phyloP scores from a whole-genome alignment of 75 land plant species.

The Selaginella moellendorffii region DNA sequence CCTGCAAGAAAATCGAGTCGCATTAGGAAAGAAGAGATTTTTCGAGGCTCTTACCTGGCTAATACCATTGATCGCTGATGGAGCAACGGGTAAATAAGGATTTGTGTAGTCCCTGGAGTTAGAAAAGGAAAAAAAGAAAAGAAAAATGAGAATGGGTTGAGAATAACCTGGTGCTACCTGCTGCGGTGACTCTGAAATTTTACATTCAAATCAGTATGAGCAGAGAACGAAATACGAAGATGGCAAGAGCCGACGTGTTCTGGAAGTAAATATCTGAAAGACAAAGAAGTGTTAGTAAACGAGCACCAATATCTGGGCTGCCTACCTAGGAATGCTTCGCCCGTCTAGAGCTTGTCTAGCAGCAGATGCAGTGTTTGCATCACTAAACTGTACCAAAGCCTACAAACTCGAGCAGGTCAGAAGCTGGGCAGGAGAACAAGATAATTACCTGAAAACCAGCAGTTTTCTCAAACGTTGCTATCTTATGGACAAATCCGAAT shows the following conservation, averaged over 20 bases:
- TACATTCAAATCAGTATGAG: slow-evolving; percentile 63
- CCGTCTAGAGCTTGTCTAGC: slow-evolving; percentile 61
- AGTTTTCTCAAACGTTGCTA: slow-evolving; percentile 90
- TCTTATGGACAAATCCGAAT: slow-evolving; percentile 94
- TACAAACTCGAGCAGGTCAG: slow-evolving; percentile 16
- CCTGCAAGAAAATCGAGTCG: slow-evolving; percentile 10
- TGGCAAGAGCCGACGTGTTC: slow-evolving; percentile 49
- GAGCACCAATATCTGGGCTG: too few species aligned
- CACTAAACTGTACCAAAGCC: slow-evolving; percentile 65
- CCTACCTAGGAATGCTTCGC: slow-evolving; percentile 60
- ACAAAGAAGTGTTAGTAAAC: background rate
- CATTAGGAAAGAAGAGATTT: slow-evolving; percentile 21
- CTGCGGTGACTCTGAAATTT: slow-evolving; percentile 74
- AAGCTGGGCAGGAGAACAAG: background rate
- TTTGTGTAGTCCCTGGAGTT: slow-evolving; percentile 60
- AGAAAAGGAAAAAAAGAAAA: background rate
- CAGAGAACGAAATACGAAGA: slow-evolving; percentile 61
- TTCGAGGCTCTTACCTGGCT: slow-evolving; percentile 75
- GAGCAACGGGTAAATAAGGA: slow-evolving; percentile 67
- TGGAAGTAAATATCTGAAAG: slow-evolving; percentile 52
- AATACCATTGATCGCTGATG: slow-evolving; percentile 55
- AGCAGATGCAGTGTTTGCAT: slow-evolving; percentile 44
- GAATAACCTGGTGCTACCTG: slow-evolving; percentile 28
- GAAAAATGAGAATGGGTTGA: background rate
- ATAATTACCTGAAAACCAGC: slow-evolving; percentile 70